Conservation (phyloP, 495 filamentous ascomycete species). For the Penicillium maclennaniae region DNA sequence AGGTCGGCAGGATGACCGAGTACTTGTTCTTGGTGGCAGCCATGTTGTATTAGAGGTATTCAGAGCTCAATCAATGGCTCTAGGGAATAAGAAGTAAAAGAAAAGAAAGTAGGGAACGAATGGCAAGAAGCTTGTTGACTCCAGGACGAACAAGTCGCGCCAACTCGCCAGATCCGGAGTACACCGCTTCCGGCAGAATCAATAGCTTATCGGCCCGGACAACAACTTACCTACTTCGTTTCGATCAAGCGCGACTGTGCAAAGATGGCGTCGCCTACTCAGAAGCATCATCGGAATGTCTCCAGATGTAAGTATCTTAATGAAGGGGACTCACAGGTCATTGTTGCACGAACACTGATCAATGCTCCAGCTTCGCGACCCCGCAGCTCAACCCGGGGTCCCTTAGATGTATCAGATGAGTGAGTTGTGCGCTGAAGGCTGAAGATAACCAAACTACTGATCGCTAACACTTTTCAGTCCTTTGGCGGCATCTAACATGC, state of each 20-base stretch:
- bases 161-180: conserved; percentile 28
- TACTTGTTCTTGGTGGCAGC: conserved; percentile 66
- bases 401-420: conserved; percentile 48
- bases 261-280: conserved; percentile 26
- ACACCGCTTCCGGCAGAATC: conserved; percentile 30
- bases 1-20: conserved; percentile 94
- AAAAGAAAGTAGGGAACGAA: conserved; percentile 28
- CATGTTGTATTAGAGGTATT: conserved; percentile 31
- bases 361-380: conserved; percentile 39
- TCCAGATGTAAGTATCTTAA: conserved; percentile 31
- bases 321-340: background rate
- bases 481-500: conserved; percentile 13
- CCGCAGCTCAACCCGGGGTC: conserved; percentile 51
- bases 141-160: conserved; percentile 19
- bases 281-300: conserved; percentile 33
- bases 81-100: conserved; percentile 8
- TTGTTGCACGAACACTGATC: conserved; percentile 17
- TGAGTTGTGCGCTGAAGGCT: conserved; percentile 21
- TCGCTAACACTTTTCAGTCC: conserved; percentile 27
- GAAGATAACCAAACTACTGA: background rate
- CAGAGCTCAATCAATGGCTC: conserved; percentile 7
- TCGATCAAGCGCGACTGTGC: background rate
- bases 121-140: conserved; percentile 25
- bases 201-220: conserved; percentile 24
- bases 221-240: background rate